phyloP scores from a whole-genome alignment of 2,329 filamentous ascomycete species.

The Claviceps sp. region DNA sequence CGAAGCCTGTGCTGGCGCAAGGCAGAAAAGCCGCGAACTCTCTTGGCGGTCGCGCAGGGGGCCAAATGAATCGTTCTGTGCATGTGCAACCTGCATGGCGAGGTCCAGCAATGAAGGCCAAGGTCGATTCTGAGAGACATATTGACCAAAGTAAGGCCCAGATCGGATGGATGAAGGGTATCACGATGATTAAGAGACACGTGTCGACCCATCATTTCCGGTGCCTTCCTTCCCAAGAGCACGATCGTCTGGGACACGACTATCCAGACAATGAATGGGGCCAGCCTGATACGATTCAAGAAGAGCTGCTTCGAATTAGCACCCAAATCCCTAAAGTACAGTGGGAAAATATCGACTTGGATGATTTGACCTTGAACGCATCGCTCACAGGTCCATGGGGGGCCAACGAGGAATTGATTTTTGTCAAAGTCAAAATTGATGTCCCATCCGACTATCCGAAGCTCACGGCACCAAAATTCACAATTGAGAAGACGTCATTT shows the following conservation, averaged over 20 bases:
- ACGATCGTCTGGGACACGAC: constrained; percentile 35
- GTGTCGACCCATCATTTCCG: constrained; percentile 23
- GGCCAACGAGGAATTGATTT: constrained; percentile 39
- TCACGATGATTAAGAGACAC: constrained; percentile 48
- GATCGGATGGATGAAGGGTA: constrained; percentile 57
- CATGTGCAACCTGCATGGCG: constrained; percentile 31
- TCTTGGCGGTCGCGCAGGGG: constrained; percentile 27
- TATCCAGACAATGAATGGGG: constrained; percentile 45
- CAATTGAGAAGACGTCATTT: constrained; percentile 47
- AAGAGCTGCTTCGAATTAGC: constrained; percentile 50
- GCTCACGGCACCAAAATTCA: constrained; percentile 42
- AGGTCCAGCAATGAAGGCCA: constrained; percentile 46
- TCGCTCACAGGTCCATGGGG: constrained; percentile 55
- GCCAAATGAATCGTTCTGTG: constrained; percentile 16
- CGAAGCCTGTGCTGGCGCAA: constrained; percentile 27
- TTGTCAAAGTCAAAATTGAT: constrained; percentile 47
- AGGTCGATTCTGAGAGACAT: constrained; percentile 26
- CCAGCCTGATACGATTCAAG: constrained; percentile 48
- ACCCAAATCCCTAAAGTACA: constrained; percentile 49
- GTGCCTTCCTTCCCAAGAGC: constrained; percentile 38
- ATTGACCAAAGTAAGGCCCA: constrained; percentile 39
- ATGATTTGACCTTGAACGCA: constrained; percentile 42
- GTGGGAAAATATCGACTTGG: constrained; percentile 53
- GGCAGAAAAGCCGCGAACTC: constrained; percentile 31
- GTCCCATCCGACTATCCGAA: constrained; percentile 48